These are phyloP conservation scores for Lagerstroemia speciosa DNA, from an alignment of 345 rosid genomes.

Conservation along the genomic window DNA sequence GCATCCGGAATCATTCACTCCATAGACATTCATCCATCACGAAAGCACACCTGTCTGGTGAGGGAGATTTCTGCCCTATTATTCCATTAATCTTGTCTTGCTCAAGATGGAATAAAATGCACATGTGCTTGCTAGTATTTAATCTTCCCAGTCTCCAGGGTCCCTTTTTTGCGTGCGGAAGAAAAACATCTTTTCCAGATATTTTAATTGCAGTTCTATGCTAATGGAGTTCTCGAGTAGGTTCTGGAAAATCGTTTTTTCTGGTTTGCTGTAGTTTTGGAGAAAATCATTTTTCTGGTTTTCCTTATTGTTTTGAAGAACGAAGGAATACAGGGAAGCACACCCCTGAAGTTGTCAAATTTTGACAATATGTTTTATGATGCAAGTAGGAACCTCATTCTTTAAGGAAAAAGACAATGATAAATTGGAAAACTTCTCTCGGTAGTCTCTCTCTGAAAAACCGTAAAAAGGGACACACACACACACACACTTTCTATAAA, in stretches of 20 bases:
- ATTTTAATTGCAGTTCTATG: background rate
- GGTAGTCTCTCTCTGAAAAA: background rate
- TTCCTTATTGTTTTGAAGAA: background rate
- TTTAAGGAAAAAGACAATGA: background rate
- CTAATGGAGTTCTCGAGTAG: background rate
- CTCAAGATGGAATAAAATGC: background rate
- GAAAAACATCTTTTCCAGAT: background rate
- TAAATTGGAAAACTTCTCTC: background rate
- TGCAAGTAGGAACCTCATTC: background rate
- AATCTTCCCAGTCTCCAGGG: background rate
- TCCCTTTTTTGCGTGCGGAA: background rate
- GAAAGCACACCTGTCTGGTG: slow-evolving; percentile 88
- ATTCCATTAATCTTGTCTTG: background rate
- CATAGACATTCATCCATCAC: slow-evolving; percentile 79
- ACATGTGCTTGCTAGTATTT: background rate
- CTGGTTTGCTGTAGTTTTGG: background rate
- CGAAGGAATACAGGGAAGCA: background rate
- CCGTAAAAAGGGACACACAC: too few relatives aligned
- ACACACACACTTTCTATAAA: too few relatives aligned
- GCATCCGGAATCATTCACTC: slow-evolving; percentile 71
- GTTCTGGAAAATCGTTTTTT: background rate
- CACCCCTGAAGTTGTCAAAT: background rate
- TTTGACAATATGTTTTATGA: background rate
- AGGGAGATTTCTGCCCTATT: slow-evolving; percentile 10
- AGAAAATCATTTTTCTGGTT: too few relatives aligned